A percentile compares a stretch with the other conserved stretches of the same genome.
These are phyloP conservation scores for Pseudozyma hubeiensis DNA, from an alignment of 1,284 basidiomycete genomes.

Conservation along the genomic window DNA sequence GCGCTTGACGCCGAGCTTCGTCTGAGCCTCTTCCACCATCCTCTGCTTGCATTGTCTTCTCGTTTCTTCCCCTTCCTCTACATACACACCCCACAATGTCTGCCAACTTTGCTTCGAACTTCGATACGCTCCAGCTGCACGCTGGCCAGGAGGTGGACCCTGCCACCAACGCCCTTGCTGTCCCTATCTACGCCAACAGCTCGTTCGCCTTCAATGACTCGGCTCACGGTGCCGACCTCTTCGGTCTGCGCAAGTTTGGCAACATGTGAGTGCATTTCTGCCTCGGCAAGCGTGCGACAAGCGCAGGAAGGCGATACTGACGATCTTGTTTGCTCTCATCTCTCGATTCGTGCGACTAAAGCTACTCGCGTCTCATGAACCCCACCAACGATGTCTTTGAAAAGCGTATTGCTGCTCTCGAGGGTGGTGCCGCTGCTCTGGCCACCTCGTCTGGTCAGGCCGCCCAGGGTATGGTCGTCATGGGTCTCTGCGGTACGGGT, in stretches of 20 bases:
- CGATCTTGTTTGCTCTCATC: not conserved
- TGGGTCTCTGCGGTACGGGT: conserved; percentile 76
- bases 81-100: conserved; percentile 16
- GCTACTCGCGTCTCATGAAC: conserved; percentile 76
- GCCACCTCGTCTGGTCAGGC: conserved; percentile 83
- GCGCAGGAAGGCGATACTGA: not conserved
- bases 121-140: conserved; percentile 74
- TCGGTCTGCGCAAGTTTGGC: conserved; percentile 75
- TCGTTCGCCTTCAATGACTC: conserved; percentile 68
- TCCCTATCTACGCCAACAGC: conserved; percentile 77
- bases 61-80: not conserved
- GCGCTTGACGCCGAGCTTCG: not conserved
- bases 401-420: conserved; percentile 83
- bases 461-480: conserved; percentile 81
- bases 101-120: conserved; percentile 53
- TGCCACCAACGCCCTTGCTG: conserved; percentile 80
- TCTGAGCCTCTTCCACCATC: conserved; percentile 3
- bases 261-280: conserved; percentile 72
- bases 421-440: conserved; percentile 83
- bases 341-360: conserved; percentile 9
- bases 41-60: not conserved
- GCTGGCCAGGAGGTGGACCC: conserved; percentile 81
- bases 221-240: conserved; percentile 82
- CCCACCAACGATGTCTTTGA: conserved; percentile 88
- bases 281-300: not conserved